Conservation (phyloP, 805 yeast genomes). For the Maudiozyma barnettii region DNA sequence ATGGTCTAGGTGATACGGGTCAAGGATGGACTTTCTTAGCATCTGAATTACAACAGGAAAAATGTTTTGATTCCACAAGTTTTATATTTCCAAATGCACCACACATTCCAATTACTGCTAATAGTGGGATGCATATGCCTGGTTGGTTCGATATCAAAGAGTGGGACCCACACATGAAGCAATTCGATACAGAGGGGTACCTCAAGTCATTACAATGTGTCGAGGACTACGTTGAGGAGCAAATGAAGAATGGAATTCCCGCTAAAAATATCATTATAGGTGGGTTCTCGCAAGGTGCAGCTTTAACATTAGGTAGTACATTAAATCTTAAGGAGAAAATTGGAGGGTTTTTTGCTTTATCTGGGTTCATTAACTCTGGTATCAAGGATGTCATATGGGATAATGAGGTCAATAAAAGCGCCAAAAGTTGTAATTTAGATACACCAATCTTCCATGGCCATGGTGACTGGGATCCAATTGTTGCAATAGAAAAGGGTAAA, state of each 20-base stretch:
- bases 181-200: slow-evolving; percentile 47
- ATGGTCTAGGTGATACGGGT: slow-evolving; percentile 90
- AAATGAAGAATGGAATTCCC: slow-evolving; percentile 44
- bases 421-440: slow-evolving; percentile 36
- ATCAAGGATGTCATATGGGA: slow-evolving; percentile 6
- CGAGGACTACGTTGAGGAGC: slow-evolving; percentile 40
- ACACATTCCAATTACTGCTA: slow-evolving; percentile 52
- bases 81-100: slow-evolving; percentile 94
- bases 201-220: slow-evolving; percentile 34
- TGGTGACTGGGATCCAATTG: slow-evolving; percentile 69
- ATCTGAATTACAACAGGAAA: slow-evolving; percentile 40
- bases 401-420: background rate
- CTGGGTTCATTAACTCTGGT: slow-evolving; percentile 47
- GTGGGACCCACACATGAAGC: slow-evolving; percentile 36
- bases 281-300: slow-evolving; percentile 94
- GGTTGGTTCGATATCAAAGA: slow-evolving; percentile 78
- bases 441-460: slow-evolving; percentile 87
- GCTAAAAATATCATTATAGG: slow-evolving; percentile 74
- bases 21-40: slow-evolving; percentile 83
- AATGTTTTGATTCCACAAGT: slow-evolving; percentile 45
- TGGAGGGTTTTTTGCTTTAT: slow-evolving; percentile 69
- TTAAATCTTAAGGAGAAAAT: slow-evolving; percentile 48
- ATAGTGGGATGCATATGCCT: slow-evolving; percentile 60
- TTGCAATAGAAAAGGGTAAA: slow-evolving; percentile 29
- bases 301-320: slow-evolving; percentile 56